Evolutionary conservation across 257 asterid genomes (phyloP).

Genomic region (Solanum piurae): DNA sequence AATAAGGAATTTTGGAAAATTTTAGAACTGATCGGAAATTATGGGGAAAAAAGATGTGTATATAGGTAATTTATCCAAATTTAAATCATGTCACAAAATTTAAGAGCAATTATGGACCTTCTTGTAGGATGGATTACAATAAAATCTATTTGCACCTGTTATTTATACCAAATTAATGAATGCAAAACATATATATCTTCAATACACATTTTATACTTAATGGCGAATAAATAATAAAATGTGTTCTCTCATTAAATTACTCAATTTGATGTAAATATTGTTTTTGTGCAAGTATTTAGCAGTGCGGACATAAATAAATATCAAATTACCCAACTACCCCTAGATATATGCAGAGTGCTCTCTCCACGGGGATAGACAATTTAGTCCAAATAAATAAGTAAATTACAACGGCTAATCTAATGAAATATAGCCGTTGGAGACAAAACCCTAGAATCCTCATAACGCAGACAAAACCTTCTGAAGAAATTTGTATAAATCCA

Average conservation of each 20-base stretch:
- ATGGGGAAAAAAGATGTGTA: too few relatives aligned
- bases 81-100: neutral
- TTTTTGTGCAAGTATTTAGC: neutral
- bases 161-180: neutral
- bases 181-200: neutral
- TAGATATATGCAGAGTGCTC: neutral
- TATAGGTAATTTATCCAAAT: too few relatives aligned
- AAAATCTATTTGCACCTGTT: neutral
- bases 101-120: neutral
- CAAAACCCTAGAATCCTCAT: neutral
- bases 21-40: too few relatives aligned
- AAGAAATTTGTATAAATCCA: conserved; percentile 5
- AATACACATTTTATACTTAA: neutral
- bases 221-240: neutral
- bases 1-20: too few relatives aligned
- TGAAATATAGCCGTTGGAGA: neutral
- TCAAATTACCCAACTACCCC: neutral
- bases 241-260: neutral
- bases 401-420: conserved; percentile 31
- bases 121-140: neutral
- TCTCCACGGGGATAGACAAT: neutral
- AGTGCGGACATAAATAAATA: neutral
- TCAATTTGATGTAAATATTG: neutral
- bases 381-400: conserved; percentile 5
- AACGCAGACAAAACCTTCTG: neutral